phyloP scores from a whole-genome alignment of 352 stramenopile genomes.

The Globisporangium nunn region DNA sequence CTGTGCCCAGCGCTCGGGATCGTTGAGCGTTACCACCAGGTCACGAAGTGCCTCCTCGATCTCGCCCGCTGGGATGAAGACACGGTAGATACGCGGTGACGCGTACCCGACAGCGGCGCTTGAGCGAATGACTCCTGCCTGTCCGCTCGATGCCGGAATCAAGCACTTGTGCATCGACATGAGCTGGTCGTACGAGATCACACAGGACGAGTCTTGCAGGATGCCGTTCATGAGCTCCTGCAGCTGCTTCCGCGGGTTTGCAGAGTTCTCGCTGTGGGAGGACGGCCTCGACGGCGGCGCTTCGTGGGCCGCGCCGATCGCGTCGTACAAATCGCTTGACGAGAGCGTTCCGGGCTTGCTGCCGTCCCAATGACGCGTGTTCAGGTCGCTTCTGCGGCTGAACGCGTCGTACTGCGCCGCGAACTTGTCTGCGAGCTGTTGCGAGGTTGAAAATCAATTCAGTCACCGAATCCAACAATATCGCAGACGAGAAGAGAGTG shows the following conservation, averaged over 20 bases:
- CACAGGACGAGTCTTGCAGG: slow-evolving; percentile 39
- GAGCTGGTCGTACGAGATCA: slow-evolving; percentile 57
- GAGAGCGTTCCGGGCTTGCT: slow-evolving; percentile 34
- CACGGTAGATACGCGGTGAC: slow-evolving; percentile 71
- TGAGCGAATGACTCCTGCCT: slow-evolving; percentile 45
- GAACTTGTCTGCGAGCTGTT: slow-evolving; percentile 36
- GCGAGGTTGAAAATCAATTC: not conserved
- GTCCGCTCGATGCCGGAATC: slow-evolving; percentile 26
- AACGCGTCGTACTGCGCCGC: slow-evolving; percentile 58
- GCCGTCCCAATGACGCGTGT: slow-evolving; percentile 26
- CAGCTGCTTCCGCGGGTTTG: slow-evolving; percentile 29
- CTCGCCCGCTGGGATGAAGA: slow-evolving; percentile 66
- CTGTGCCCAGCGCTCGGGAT: slow-evolving; percentile 25
- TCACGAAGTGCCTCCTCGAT: slow-evolving; percentile 38
- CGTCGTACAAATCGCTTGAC: slow-evolving; percentile 69
- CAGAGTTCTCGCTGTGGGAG: slow-evolving; percentile 6
- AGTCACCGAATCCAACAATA: not conserved
- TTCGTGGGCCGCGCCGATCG: slow-evolving; percentile 58
- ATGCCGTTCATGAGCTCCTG: slow-evolving; percentile 62
- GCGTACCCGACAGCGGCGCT: slow-evolving; percentile 67
- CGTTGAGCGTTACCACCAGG: slow-evolving; percentile 43
- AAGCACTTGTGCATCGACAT: slow-evolving; percentile 52
- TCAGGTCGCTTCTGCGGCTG: slow-evolving; percentile 29
- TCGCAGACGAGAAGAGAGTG: too few species aligned
- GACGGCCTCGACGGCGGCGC: slow-evolving; percentile 8